Evolutionary conservation across 768 basidiomycete genomes (phyloP).

Genomic region (Tylopilus cervinicoccineus): DNA sequence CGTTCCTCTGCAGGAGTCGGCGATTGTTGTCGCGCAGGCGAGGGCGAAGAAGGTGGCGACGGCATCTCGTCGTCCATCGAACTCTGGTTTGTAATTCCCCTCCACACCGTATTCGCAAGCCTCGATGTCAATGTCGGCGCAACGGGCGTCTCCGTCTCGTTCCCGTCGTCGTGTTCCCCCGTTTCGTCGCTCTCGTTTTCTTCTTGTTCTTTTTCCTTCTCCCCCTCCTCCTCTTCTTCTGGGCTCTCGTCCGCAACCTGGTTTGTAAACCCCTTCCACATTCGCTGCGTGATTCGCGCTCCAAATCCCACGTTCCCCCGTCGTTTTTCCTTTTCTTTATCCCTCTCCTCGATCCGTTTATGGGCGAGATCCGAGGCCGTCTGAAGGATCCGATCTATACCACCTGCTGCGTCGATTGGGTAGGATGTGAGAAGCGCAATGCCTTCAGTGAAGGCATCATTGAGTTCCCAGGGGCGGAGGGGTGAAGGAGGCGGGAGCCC

Average conservation of each 20-base stretch:
- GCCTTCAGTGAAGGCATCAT: constrained; percentile 65
- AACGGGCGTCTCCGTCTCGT: constrained; percentile 42
- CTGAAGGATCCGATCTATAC: constrained; percentile 67
- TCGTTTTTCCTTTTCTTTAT: constrained; percentile 25
- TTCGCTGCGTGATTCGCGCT: constrained; percentile 49
- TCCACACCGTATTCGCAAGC: constrained; percentile 65
- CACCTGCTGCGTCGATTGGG: constrained; percentile 61
- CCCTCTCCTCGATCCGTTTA: constrained; percentile 42
- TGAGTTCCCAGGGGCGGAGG: constrained; percentile 46
- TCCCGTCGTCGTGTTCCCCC: constrained; percentile 37
- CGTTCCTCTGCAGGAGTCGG: constrained; percentile 20
- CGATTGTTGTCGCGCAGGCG: constrained; percentile 27
- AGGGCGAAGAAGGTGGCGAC: constrained; percentile 37
- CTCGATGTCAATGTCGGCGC: constrained; percentile 44
- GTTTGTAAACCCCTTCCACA: constrained; percentile 68
- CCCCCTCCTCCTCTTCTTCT: constrained; percentile 33
- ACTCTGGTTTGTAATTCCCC: constrained; percentile 70
- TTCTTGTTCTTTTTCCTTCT: constrained; percentile 30
- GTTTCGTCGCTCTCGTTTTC: constrained; percentile 18
- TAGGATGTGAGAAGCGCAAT: constrained; percentile 62
- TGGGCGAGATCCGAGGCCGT: constrained; percentile 57
- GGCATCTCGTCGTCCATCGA: constrained; percentile 62
- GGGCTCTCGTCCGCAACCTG: constrained; percentile 37
- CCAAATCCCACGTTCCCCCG: constrained; percentile 44
- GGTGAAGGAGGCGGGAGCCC: constrained; percentile 39